Conservation (phyloP, 257 asterid genomes). For the Solanum sejunctum region DNA sequence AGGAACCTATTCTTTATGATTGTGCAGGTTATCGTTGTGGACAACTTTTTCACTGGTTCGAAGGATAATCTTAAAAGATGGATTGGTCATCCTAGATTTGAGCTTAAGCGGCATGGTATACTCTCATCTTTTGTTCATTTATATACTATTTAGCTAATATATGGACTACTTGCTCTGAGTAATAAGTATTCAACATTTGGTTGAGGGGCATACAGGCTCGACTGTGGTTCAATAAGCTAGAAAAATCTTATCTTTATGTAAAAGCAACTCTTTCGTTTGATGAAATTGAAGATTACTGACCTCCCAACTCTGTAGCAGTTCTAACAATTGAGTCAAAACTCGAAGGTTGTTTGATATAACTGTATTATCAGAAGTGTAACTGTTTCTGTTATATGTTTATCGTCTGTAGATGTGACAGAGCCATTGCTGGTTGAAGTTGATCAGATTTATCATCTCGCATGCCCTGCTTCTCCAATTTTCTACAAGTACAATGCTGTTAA, state of each 20-base stretch:
- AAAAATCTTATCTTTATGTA: neutral
- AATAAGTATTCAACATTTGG: neutral
- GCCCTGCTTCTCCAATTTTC: constrained; percentile 94
- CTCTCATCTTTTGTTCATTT: neutral
- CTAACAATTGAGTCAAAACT: neutral
- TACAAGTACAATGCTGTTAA: constrained; percentile 93
- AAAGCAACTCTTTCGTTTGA: neutral
- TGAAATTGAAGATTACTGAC: neutral
- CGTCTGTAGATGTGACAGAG: constrained; percentile 73
- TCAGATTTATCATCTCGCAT: constrained; percentile 91
- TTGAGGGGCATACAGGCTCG: neutral
- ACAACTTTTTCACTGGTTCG: constrained; percentile 37
- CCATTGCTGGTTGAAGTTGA: constrained; percentile 75
- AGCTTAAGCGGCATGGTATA: constrained; percentile 43
- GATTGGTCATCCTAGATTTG: constrained; percentile 52
- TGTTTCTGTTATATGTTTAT: neutral
- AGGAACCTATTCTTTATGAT: neutral
- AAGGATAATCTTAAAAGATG: constrained; percentile 31
- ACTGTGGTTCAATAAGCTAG: neutral
- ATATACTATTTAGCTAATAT: neutral
- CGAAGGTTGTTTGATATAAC: neutral
- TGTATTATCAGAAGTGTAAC: neutral
- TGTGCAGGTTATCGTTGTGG: constrained; percentile 32
- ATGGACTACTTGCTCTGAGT: neutral
- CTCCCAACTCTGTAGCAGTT: neutral